Evolutionary conservation across 2,329 filamentous ascomycete genomes (phyloP), one percentile per base, ranked within the genome.

Genomic region (Rhinocladiella mackenziei): DNA sequence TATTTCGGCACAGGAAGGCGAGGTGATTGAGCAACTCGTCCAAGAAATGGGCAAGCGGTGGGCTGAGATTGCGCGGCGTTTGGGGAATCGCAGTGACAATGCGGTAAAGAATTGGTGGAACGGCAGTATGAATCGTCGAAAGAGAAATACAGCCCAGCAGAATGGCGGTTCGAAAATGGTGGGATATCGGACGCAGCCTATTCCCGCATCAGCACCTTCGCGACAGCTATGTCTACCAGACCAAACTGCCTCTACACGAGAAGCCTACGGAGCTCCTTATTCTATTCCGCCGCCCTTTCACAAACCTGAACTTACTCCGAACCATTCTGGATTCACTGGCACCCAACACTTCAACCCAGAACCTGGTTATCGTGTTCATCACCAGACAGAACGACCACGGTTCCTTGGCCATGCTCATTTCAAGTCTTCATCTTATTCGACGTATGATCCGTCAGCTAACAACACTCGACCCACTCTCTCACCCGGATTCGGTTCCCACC

Each of bases 71-170:
- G 87, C 89, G 32, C 78, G 89, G 55, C 75, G 80, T 33, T 75
- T 96, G 14, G 77, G 83, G 42, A 88, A 88, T 54, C 83, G 89
- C 60, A 94, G 89, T 65, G 89, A 96, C 71, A 96, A 96, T 60
- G 85, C 87, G 19, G 87, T 96, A 53, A 96, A 96, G 78, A 96
- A 96, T 66, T 96, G 89, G 88, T 95, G 86, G 86, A 95, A 95
- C 62, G 89, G 89, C 37, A 86, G 84, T 62, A 85, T 89, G 76
- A 95, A 95, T 69, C 80, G 89, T 28, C 43, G 55, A 28, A 56
- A 51, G 43, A 54, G 56, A 43, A 52, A 28, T 36, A 40, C 43
- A 15, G 34, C 43, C 10, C 51, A 50, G 9, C 41, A 42, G 3
- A 29, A 33, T 19, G 19, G 33, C 17, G 34, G 22, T 19, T 28